phyloP scores from a whole-genome alignment of 2,329 filamentous ascomycete species.

The Trichoderma sp. region DNA sequence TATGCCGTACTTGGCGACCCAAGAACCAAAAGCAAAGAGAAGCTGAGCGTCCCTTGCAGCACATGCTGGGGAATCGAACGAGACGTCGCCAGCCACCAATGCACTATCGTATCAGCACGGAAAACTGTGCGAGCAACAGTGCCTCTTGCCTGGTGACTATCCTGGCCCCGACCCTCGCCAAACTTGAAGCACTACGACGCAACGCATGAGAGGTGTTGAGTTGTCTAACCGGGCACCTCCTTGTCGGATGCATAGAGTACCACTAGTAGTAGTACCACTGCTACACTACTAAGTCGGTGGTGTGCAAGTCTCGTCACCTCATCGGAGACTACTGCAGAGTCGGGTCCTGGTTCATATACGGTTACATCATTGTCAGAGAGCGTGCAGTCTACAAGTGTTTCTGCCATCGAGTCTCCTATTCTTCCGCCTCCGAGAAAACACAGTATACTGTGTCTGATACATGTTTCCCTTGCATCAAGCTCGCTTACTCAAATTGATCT shows the following conservation, averaged over 20 bases:
- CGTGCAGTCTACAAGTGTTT: not conserved
- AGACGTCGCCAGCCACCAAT: conserved; percentile 2
- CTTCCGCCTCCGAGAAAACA: not conserved
- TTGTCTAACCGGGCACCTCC: conserved; percentile 9
- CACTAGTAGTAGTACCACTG: not conserved
- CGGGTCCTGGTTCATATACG: not conserved
- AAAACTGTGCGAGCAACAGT: not conserved
- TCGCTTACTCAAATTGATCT: not conserved
- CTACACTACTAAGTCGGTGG: not conserved
- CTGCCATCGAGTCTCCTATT: not conserved
- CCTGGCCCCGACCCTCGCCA: conserved; percentile 1
- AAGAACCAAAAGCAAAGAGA: conserved; percentile 1
- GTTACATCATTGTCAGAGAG: not conserved
- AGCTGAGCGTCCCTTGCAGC: conserved; percentile 1
- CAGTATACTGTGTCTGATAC: not conserved
- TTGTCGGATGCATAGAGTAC: conserved; percentile 2
- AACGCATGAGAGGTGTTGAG: not conserved
- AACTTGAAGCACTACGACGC: conserved; percentile 3
- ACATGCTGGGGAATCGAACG: not conserved
- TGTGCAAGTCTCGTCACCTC: not conserved
- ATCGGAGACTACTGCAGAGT: not conserved
- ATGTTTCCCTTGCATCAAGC: not conserved
- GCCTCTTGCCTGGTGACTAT: not conserved
- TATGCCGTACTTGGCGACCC: not conserved
- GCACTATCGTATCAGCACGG: not conserved